Evolutionary conservation across 2,329 filamentous ascomycete genomes (phyloP).

Genomic region (Talaromyces sp.): DNA sequence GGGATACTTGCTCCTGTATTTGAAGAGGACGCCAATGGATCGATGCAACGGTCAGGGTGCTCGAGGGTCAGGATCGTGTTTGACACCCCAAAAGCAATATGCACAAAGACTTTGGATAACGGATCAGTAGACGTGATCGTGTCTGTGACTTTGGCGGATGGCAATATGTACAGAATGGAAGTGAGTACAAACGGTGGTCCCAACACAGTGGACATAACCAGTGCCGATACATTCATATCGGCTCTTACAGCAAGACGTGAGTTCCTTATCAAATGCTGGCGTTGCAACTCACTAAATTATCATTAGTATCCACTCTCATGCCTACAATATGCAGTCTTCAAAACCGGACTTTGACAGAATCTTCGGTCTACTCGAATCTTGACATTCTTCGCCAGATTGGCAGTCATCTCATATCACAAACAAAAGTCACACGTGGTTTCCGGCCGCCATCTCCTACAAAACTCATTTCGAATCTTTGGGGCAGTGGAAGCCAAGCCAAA

Average conservation of each 20-base stretch:
- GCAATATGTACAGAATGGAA: conserved; percentile 55
- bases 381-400: conserved; percentile 70
- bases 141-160: conserved; percentile 68
- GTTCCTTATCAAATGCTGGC: conserved; percentile 29
- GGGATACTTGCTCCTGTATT: conserved; percentile 49
- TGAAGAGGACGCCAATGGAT: conserved; percentile 40
- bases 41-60: conserved; percentile 49
- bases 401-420: conserved; percentile 60
- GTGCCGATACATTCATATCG: conserved; percentile 67
- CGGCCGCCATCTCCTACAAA: conserved; percentile 85
- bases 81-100: conserved; percentile 31
- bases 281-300: conserved; percentile 19
- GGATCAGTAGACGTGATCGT: conserved; percentile 48
- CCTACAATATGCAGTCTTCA: conserved; percentile 64
- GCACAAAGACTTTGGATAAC: conserved; percentile 29
- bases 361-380: conserved; percentile 72
- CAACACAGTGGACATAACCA: conserved; percentile 70
- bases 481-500: conserved; percentile 52
- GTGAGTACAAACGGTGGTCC: conserved; percentile 65
- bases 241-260: conserved; percentile 70
- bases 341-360: conserved; percentile 48
- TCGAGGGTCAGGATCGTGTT: conserved; percentile 38
- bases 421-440: conserved; percentile 58
- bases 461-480: conserved; percentile 76
- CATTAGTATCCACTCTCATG: conserved; percentile 66